phyloP scores from a whole-genome alignment of 306 rosid genomes.

The Pterocarpus santalinus region DNA sequence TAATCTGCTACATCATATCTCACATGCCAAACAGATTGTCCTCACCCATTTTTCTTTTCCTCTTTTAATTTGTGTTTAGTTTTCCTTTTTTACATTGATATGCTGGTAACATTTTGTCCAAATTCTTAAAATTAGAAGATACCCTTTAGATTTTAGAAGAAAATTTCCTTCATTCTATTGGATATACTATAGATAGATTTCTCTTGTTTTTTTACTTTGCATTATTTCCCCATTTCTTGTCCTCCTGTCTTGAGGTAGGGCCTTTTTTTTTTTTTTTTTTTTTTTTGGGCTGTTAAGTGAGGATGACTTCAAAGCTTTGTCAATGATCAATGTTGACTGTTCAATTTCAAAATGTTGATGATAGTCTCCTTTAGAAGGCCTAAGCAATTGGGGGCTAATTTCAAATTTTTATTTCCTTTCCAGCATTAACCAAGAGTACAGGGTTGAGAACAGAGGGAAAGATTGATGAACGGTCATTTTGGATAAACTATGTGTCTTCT shows the following conservation, averaged over 20 bases:
- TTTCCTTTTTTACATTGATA: background rate
- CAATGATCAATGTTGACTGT: conserved; percentile 21
- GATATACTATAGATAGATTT: conserved; percentile 8
- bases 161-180: conserved; percentile 34
- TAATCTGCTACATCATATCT: conserved; percentile 26
- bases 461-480: conserved; percentile 90
- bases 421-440: conserved; percentile 89
- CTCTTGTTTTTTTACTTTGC: background rate
- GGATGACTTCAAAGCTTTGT: conserved; percentile 26
- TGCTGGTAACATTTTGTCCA: background rate
- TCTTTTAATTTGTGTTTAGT: conserved; percentile 2
- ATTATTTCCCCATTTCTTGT: conserved; percentile 18
- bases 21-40: conserved; percentile 3
- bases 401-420: conserved; percentile 46
- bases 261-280: conserved; percentile 13
- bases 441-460: conserved; percentile 88
- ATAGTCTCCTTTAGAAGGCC: conserved; percentile 28
- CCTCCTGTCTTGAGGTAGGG: conserved; percentile 25
- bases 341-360: conserved; percentile 40
- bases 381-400: conserved; percentile 41
- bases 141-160: background rate
- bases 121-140: conserved; percentile 3
- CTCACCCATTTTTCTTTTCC: conserved; percentile 8
- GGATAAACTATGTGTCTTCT: conserved; percentile 85
- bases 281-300: conserved; percentile 9